phyloP scores from a whole-genome alignment of 148 eudicot genomes.

The Nyssa sinensis region DNA sequence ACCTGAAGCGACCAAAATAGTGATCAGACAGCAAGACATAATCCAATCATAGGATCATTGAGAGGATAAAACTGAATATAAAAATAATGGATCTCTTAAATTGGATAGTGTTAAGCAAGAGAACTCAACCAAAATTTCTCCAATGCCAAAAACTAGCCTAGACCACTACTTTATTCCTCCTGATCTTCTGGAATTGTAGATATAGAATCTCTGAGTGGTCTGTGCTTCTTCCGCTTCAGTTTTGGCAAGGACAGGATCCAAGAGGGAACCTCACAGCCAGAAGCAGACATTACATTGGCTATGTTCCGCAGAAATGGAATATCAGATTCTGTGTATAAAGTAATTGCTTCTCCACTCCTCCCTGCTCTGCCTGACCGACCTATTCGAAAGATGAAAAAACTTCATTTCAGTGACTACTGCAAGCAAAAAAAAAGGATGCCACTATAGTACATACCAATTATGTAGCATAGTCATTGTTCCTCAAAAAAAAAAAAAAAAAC shows the following conservation, averaged over 20 bases:
- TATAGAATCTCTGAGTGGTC: constrained; percentile 67
- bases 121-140: constrained; percentile 1
- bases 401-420: background rate
- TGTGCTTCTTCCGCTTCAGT: constrained; percentile 80
- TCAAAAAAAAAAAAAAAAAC: no score
- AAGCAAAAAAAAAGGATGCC: background rate
- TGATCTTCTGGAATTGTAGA: constrained; percentile 44
- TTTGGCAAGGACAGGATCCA: constrained; percentile 80
- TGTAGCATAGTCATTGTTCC: background rate
- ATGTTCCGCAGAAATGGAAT: constrained; percentile 68
- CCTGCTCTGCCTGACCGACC: constrained; percentile 98
- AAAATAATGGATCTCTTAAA: background rate
- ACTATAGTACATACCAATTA: background rate
- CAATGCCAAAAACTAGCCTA: background rate
- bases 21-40: no score
- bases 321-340: constrained; percentile 84
- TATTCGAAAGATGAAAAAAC: constrained; percentile 16
- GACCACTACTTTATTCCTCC: constrained; percentile 10
- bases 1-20: no score
- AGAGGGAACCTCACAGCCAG: constrained; percentile 88
- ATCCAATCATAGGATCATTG: no score
- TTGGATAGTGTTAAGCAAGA: background rate
- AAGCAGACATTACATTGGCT: constrained; percentile 75
- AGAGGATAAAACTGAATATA: background rate
- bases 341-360: constrained; percentile 87